Conservation (phyloP, 257 asterid species). For the Thymus mandschuricus region DNA sequence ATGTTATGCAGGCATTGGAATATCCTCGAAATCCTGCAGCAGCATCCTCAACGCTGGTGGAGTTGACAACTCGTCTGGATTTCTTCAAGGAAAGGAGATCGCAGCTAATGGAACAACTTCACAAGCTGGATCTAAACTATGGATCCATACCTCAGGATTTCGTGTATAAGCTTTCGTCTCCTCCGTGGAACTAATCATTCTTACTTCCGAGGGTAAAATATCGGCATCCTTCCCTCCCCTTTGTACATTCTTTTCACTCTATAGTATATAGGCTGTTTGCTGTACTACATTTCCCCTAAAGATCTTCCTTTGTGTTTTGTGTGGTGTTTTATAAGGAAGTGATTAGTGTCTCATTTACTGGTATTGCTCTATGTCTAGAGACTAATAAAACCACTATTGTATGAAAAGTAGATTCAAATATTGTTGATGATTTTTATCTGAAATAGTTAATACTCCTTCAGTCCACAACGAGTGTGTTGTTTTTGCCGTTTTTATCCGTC, state of each 20-base stretch:
- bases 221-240: constrained; percentile 4
- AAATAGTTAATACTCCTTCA: too few relatives aligned
- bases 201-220: not conserved
- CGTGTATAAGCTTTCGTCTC: constrained; percentile 73
- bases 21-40: constrained; percentile 55
- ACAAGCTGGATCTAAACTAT: constrained; percentile 71
- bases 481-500: too few relatives aligned
- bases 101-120: constrained; percentile 98
- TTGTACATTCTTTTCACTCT: constrained; percentile 48
- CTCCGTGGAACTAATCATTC: constrained; percentile 72
- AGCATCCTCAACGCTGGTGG: constrained; percentile 80
- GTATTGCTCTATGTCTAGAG: not conserved
- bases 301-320: not conserved
- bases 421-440: not conserved
- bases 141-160: constrained; percentile 68
- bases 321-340: not conserved
- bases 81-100: constrained; percentile 96
- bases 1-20: constrained; percentile 52
- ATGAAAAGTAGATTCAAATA: constrained; percentile 1
- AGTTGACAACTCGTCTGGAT: constrained; percentile 85
- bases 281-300: not conserved
- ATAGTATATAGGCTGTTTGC: constrained; percentile 31
- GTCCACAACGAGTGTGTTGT: too few relatives aligned
- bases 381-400: constrained; percentile 1
- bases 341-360: not conserved